These are phyloP conservation scores for Apophysomyces ossiformis DNA, from an alignment of 371 early-diverging fungal species.

Conservation along the genomic window DNA sequence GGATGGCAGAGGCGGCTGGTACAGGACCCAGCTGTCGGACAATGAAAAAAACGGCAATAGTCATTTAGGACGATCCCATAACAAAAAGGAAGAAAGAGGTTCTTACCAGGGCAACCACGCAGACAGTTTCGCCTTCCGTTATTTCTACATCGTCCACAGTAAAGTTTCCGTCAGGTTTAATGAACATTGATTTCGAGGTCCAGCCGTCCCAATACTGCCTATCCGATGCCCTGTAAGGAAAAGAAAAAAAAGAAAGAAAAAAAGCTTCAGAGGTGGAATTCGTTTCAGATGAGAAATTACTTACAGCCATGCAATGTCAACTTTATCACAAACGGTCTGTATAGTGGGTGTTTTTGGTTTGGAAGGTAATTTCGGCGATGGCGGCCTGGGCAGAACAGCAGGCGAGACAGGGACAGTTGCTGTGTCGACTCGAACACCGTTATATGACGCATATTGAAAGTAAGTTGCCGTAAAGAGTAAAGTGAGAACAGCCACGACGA, in stretches of 20 bases:
- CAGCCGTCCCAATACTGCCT: conserved; percentile 37
- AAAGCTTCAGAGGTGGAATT: background rate
- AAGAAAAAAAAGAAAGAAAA: conserved; percentile 8
- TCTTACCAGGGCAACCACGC: conserved; percentile 31
- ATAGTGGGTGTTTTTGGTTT: conserved; percentile 1
- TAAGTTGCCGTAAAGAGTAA: conserved; percentile 22
- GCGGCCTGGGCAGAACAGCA: conserved; percentile 10
- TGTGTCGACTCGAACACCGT: conserved; percentile 7
- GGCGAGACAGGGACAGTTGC: conserved; percentile 14
- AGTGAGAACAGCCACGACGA: conserved; percentile 20
- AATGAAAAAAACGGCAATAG: conserved; percentile 2
- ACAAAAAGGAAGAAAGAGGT: background rate
- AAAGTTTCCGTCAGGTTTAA: conserved; percentile 28
- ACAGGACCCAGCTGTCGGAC: conserved; percentile 42
- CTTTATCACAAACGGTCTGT: conserved; percentile 23
- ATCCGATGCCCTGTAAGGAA: conserved; percentile 26
- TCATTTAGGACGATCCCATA: conserved; percentile 5
- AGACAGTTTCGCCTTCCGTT: conserved; percentile 21
- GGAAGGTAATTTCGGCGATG: conserved; percentile 17
- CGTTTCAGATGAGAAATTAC: conserved; percentile 9
- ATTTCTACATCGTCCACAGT: conserved; percentile 25
- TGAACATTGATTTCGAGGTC: conserved; percentile 33
- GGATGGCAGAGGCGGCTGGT: conserved; percentile 37
- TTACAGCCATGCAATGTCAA: conserved; percentile 41
- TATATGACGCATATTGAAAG: conserved; percentile 20